These are phyloP conservation scores for Lichtheimia hyalospora DNA, from an alignment of 371 early-diverging fungal species.

Conservation along the genomic window DNA sequence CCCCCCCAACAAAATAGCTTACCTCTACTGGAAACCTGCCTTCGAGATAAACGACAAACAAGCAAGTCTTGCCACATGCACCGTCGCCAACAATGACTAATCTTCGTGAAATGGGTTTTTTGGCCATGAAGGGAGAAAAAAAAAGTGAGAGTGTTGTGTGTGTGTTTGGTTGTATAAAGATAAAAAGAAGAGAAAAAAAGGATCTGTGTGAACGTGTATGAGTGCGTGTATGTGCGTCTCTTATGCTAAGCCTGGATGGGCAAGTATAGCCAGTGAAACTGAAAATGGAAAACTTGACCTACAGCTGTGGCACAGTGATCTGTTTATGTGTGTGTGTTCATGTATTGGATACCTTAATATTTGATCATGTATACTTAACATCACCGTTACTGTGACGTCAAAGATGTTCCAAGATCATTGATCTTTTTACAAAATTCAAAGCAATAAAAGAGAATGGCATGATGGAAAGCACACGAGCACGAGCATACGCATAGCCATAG, in stretches of 20 bases:
- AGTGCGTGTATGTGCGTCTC: not conserved
- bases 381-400: no score
- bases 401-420: no score
- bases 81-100: constrained; percentile 70
- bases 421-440: no score
- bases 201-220: not conserved
- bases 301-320: constrained; percentile 1
- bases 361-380: no score
- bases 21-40: constrained; percentile 50
- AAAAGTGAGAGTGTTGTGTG: not conserved
- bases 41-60: constrained; percentile 52
- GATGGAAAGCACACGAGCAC: no score
- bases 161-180: not conserved
- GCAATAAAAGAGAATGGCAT: no score
- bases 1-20: not conserved
- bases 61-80: constrained; percentile 63
- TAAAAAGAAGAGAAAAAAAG: not conserved
- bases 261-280: not conserved
- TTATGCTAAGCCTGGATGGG: not conserved
- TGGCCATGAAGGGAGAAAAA: not conserved
- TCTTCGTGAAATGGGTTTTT: constrained; percentile 37
- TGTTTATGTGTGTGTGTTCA: not conserved
- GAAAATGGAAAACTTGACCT: not conserved
- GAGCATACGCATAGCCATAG: no score
- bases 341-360: not conserved